Evolutionary conservation across 208 protist genomes (phyloP).

Genomic region (Acanthamoeba polyphaga): DNA sequence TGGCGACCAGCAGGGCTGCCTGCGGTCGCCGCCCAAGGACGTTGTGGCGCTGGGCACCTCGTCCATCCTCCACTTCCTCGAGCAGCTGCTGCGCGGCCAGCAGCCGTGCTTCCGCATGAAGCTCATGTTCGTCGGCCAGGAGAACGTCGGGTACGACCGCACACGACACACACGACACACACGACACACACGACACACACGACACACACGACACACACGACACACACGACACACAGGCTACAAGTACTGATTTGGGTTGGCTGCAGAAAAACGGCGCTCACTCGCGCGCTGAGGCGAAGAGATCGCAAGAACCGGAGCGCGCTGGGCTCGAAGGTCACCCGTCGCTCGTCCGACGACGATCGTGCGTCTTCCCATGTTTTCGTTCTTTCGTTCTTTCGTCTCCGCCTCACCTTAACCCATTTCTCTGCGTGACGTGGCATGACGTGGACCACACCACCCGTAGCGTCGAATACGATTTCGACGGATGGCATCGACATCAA

Average conservation of each 20-base stretch:
- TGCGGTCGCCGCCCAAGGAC: slow-evolving; percentile 45
- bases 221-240: too few species aligned
- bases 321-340: not conserved
- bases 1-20: slow-evolving; percentile 2
- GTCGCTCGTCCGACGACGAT: not conserved
- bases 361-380: not conserved
- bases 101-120: slow-evolving; percentile 67
- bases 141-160: slow-evolving; percentile 63
- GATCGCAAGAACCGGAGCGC: not conserved
- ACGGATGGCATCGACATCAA: slow-evolving; percentile 73
- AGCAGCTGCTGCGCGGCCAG: slow-evolving; percentile 50
- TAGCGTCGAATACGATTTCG: slow-evolving; percentile 36
- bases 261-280: slow-evolving; percentile 32
- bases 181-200: too few species aligned
- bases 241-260: not conserved
- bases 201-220: too few species aligned
- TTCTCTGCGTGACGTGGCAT: not conserved
- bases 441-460: too few species aligned
- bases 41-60: slow-evolving; percentile 34
- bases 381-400: too few species aligned
- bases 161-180: too few species aligned
- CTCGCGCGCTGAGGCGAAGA: not conserved
- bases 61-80: slow-evolving; percentile 26
- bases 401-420: too few species aligned
- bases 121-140: slow-evolving; percentile 65